Evolutionary conservation across 306 rosid species (phyloP).

Genomic region (Gleditsia sinensis): DNA sequence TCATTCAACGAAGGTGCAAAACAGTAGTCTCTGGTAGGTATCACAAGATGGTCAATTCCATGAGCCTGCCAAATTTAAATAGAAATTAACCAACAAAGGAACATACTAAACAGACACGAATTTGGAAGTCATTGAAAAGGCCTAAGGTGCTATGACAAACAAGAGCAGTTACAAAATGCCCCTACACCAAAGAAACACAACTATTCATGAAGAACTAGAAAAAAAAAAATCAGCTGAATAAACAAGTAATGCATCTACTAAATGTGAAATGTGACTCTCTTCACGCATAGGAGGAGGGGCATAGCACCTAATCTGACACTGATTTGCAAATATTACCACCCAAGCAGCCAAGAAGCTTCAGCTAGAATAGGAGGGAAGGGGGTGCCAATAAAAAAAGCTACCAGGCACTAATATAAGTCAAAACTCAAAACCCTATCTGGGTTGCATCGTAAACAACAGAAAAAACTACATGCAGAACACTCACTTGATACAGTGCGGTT

Average conservation of each 20-base stretch:
- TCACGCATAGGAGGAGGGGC: neutral
- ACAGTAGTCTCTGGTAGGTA: slow-evolving; percentile 97
- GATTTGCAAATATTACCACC: neutral
- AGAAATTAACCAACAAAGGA: slow-evolving; percentile 2
- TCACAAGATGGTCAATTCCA: slow-evolving; percentile 87
- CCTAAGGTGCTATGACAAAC: neutral
- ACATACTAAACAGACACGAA: neutral
- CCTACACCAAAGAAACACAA: neutral
- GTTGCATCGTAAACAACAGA: neutral
- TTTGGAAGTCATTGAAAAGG: neutral
- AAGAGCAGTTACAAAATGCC: neutral
- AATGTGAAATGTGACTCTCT: neutral
- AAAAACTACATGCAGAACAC: slow-evolving; percentile 30
- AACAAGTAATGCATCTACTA: neutral
- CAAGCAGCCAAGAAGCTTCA: neutral
- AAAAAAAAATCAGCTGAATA: neutral
- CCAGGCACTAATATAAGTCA: neutral
- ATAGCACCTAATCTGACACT: neutral
- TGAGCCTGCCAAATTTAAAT: slow-evolving; percentile 58
- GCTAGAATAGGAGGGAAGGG: no score
- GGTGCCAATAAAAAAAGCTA: neutral
- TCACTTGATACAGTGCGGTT: slow-evolving; percentile 73
- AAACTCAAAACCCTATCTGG: neutral
- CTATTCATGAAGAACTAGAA: slow-evolving; percentile 7
- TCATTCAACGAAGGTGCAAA: slow-evolving; percentile 84